These are phyloP conservation scores for Sporothrix luriei DNA, from an alignment of 2,329 filamentous ascomycete genomes.

Conservation along the genomic window DNA sequence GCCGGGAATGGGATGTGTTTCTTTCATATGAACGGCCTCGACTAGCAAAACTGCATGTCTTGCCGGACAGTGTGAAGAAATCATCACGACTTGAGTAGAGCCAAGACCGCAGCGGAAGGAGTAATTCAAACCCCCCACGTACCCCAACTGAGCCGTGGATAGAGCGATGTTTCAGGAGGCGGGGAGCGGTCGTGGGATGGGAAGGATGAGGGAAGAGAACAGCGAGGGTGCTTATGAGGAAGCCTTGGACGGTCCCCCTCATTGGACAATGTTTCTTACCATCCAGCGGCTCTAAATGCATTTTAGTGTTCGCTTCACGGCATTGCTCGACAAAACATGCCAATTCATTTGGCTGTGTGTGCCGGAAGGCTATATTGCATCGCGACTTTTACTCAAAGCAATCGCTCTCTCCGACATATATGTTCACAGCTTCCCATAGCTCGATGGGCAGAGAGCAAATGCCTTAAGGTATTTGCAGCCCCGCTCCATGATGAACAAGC, in stretches of 20 bases:
- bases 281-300: background rate
- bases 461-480: slow-evolving; percentile 9
- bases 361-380: slow-evolving; percentile 10
- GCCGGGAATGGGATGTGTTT: background rate
- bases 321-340: slow-evolving; percentile 28
- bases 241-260: background rate
- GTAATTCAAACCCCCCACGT: background rate
- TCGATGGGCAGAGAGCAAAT: background rate
- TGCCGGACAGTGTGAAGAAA: background rate
- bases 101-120: background rate
- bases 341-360: background rate
- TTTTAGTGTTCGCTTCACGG: slow-evolving; percentile 4
- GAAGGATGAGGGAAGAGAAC: background rate
- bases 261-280: background rate
- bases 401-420: background rate
- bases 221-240: background rate
- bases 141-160: slow-evolving; percentile 4
- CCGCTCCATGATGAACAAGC: slow-evolving; percentile 5
- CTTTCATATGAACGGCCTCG: background rate
- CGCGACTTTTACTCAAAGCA: background rate
- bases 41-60: background rate
- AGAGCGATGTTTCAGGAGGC: slow-evolving; percentile 26
- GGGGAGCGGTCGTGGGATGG: slow-evolving; percentile 13
- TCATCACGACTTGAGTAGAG: background rate
- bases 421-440: background rate